Evolutionary conservation across 106 monocot species (phyloP), one percentile per base, ranked within the genome.

Genomic region (Platanthera guangdongensis): DNA sequence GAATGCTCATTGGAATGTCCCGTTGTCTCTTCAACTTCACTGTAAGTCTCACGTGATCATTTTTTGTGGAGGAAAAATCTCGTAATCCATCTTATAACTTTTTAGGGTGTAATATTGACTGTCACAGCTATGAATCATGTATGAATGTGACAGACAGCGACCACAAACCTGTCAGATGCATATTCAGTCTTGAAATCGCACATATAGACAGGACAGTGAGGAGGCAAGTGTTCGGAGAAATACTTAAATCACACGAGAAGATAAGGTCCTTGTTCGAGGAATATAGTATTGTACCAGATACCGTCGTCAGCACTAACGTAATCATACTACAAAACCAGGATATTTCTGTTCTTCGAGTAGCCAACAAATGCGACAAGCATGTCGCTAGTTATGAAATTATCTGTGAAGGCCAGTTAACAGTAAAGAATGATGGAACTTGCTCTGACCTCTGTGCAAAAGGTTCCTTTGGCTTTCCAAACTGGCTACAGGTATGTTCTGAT

Each of bases 1-100:
- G 86, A 84, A 76, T 89, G 89, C 79, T 89, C 86, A 9, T 72
- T 87, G 76, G 86, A 87, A 18, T 85, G 86, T 45, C 87, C 90
- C 57, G 68, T 90, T 13, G 82, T 90, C 78, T 73, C 90, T 71
- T 82, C 82, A 72, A 81, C 87, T 80, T 78, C 57, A 55, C 62
- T 81, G 89, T 89, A 76, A 82, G 83, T 48, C 9, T 50, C 22
- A 21, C 51, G 70, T 50, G 11, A 28, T 32, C 68, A 32, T 68
- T 68, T 68, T 12, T 39, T 39, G 1, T 39, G 21, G 51, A 10
- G 19, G 51, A 72, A 72, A 72, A 72, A 7, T 47, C 16, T 48
- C 1, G 16, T 65, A 10, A 70, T 16, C 9, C 8, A 57, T 71
- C 45, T 57, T 32, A 39, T n/a, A 57, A 32, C 75, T 57, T 57